Evolutionary conservation across 768 basidiomycete species (phyloP).

Genomic region (Clitopilus passeckerianus): DNA sequence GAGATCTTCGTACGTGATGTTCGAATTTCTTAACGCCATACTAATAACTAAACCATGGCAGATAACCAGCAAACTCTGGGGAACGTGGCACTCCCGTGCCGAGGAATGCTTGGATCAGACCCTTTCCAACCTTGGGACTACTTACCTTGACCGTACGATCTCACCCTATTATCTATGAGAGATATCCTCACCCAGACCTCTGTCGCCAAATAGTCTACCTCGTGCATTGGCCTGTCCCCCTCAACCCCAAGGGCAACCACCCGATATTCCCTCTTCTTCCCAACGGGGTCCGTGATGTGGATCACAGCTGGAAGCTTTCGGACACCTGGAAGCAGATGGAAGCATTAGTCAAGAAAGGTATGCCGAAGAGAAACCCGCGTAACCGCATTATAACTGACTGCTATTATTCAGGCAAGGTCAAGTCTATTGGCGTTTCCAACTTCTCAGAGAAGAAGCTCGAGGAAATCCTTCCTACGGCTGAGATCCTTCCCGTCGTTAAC

Average conservation of each 20-base stretch:
- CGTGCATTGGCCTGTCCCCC: constrained; percentile 77
- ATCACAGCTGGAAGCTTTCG: constrained; percentile 56
- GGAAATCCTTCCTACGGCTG: constrained; percentile 61
- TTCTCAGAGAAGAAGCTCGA: constrained; percentile 65
- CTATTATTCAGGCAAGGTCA: constrained; percentile 49
- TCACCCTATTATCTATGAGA: constrained; percentile 11
- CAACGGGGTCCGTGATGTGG: constrained; percentile 63
- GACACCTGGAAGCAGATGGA: constrained; percentile 90
- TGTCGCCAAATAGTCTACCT: constrained; percentile 43
- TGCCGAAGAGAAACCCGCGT: constrained; percentile 5
- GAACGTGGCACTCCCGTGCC: constrained; percentile 64
- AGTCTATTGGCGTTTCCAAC: constrained; percentile 73
- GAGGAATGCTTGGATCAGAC: constrained; percentile 73
- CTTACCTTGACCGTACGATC: constrained; percentile 75
- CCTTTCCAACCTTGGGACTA: constrained; percentile 71
- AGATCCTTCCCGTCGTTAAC: constrained; percentile 67
- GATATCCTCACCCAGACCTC: constrained; percentile 6
- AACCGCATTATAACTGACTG: constrained; percentile 4
- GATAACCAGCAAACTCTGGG: constrained; percentile 73
- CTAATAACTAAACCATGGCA: constrained; percentile 14
- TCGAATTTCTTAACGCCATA: neutral
- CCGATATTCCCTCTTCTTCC: constrained; percentile 52
- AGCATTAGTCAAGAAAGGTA: constrained; percentile 58
- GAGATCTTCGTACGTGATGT: constrained; percentile 38
- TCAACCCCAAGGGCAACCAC: constrained; percentile 67